phyloP scores from a whole-genome alignment of 2,329 filamentous ascomycete genomes.

The Periconia macrospinosa region DNA sequence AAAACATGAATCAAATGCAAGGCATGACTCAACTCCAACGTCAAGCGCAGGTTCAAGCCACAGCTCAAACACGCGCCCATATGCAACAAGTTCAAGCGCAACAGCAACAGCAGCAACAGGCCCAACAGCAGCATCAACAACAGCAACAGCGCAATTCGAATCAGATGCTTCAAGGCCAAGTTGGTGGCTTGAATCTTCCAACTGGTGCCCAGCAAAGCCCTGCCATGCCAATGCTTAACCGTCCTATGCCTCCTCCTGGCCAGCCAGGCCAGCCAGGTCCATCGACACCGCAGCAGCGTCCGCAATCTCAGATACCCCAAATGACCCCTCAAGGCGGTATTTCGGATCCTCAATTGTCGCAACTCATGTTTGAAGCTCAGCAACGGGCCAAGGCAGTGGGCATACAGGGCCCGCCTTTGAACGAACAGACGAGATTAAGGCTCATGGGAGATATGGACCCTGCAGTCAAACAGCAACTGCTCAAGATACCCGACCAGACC shows the following conservation, averaged over 20 bases:
- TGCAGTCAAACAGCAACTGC: conserved; percentile 33
- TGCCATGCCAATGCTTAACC: conserved; percentile 54
- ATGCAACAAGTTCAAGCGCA: conserved; percentile 50
- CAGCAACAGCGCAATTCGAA: conserved; percentile 28
- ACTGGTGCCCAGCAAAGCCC: conserved; percentile 47
- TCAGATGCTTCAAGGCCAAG: conserved; percentile 46
- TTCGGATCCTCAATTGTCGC: conserved; percentile 30
- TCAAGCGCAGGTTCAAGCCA: conserved; percentile 33
- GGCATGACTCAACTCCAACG: conserved; percentile 32
- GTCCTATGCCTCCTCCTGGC: conserved; percentile 50
- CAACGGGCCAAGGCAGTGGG: conserved; percentile 32
- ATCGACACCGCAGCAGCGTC: conserved; percentile 39
- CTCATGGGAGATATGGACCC: conserved; percentile 37
- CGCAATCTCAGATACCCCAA: conserved; percentile 37
- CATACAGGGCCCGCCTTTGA: conserved; percentile 30
- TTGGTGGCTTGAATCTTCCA: conserved; percentile 49
- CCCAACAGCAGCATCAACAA: conserved; percentile 46
- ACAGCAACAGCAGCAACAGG: conserved; percentile 47
- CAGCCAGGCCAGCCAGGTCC: conserved; percentile 48
- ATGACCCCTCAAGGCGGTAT: conserved; percentile 36
- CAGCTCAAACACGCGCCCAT: conserved; percentile 37
- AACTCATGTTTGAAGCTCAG: conserved; percentile 39
- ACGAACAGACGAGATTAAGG: conserved; percentile 33
- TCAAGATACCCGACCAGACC: conserved; percentile 38
- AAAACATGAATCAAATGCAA: conserved; percentile 16